A percentile compares a stretch with the other conserved stretches of the same genome.
Evolutionary conservation across 2,329 filamentous ascomycete genomes (phyloP).

Genomic region (Ceratocystis huliohia): DNA sequence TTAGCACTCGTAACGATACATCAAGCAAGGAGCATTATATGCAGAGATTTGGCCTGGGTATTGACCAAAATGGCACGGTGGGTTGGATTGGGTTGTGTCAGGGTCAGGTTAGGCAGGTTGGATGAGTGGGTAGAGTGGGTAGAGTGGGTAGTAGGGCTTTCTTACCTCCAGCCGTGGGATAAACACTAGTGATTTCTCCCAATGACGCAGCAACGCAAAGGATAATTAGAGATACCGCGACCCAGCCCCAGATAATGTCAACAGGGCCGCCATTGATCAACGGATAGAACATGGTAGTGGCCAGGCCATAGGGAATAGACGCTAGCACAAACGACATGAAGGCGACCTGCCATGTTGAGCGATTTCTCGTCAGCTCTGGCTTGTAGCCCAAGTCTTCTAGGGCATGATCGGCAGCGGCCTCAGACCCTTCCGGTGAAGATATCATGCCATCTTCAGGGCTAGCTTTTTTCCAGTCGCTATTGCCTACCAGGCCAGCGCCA

Average conservation of each 20-base stretch:
- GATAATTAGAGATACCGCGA: constrained; percentile 55
- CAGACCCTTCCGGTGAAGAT: constrained; percentile 24
- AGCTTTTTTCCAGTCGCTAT: constrained; percentile 2
- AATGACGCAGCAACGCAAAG: constrained; percentile 58
- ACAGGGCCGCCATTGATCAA: constrained; percentile 53
- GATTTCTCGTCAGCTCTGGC: constrained; percentile 49
- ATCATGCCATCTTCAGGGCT: constrained; percentile 23
- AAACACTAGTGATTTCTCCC: constrained; percentile 63
- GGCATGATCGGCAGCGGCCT: constrained; percentile 45
- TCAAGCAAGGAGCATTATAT: neutral
- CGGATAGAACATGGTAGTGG: constrained; percentile 57
- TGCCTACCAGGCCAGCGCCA: neutral
- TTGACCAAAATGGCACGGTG: constrained; percentile 6
- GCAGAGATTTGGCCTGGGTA: neutral
- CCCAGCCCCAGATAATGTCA: constrained; percentile 62
- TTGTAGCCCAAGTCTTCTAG: constrained; percentile 54
- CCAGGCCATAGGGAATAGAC: constrained; percentile 60
- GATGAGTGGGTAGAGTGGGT: too few species aligned
- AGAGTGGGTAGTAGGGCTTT: too few species aligned
- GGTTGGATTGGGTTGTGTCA: too few species aligned
- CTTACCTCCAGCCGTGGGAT: constrained; percentile 58
- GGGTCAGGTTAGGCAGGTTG: too few species aligned
- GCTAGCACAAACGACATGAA: constrained; percentile 69
- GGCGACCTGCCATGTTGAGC: constrained; percentile 55
- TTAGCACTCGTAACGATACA: constrained; percentile 13